Conservation (phyloP, 2,329 filamentous ascomycete genomes). For the Hypomyces rosellus region DNA sequence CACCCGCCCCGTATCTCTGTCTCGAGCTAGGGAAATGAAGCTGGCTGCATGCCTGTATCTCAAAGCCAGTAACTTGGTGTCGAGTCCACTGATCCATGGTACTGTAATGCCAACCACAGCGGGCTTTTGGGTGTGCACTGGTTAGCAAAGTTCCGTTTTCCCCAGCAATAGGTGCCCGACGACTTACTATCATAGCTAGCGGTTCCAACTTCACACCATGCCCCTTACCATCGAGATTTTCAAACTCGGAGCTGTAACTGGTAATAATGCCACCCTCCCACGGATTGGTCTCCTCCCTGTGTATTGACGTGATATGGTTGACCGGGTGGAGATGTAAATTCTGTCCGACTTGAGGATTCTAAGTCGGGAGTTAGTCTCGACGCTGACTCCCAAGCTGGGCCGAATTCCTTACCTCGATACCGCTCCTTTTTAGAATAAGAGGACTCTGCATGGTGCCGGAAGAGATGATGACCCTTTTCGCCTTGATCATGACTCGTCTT, state of each 20-base stretch:
- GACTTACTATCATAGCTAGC: slow-evolving; percentile 59
- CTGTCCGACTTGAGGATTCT: slow-evolving; percentile 73
- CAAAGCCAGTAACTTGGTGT: slow-evolving; percentile 65
- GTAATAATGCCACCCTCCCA: slow-evolving; percentile 78
- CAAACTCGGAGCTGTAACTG: slow-evolving; percentile 66
- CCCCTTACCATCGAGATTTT: slow-evolving; percentile 72
- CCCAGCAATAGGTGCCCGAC: neutral
- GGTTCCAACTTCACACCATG: slow-evolving; percentile 81
- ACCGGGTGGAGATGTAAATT: slow-evolving; percentile 81
- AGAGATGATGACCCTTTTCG: slow-evolving; percentile 75
- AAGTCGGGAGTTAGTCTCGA: neutral
- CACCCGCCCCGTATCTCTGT: slow-evolving; percentile 69
- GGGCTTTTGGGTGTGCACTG: slow-evolving; percentile 41
- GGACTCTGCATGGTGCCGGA: slow-evolving; percentile 73
- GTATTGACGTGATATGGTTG: slow-evolving; percentile 52
- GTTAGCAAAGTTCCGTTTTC: neutral
- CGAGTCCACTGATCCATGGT: slow-evolving; percentile 60
- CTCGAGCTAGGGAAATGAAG: slow-evolving; percentile 69
- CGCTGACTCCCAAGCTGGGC: no score
- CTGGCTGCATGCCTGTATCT: slow-evolving; percentile 63
- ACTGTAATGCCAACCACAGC: slow-evolving; percentile 55
- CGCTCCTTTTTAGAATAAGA: slow-evolving; percentile 68
- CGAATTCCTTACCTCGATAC: slow-evolving; percentile 51
- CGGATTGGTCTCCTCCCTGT: slow-evolving; percentile 61
- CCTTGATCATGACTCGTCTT: slow-evolving; percentile 64